phyloP scores from a whole-genome alignment of 2,329 filamentous ascomycete species.

The Xylaria sp. region DNA sequence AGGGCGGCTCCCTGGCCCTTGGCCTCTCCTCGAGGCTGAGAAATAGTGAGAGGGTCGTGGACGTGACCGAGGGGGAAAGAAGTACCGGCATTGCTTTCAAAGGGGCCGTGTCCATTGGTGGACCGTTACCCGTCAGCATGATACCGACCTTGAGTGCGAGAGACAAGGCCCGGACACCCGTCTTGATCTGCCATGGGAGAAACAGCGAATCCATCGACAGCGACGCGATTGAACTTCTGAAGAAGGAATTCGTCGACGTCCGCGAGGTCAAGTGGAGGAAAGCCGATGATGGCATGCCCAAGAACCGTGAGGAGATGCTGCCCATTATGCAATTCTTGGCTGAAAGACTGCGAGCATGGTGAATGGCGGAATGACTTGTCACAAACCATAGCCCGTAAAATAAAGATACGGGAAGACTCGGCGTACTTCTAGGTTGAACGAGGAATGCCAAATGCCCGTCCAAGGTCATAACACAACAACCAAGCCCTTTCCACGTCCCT shows the following conservation, averaged over 20 bases:
- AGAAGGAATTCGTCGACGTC: slow-evolving; percentile 72
- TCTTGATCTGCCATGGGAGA: slow-evolving; percentile 69
- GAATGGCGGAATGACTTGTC: slow-evolving; percentile 2
- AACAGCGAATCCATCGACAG: slow-evolving; percentile 61
- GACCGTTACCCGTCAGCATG: slow-evolving; percentile 64
- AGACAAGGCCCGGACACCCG: slow-evolving; percentile 69
- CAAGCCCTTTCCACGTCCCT: background rate
- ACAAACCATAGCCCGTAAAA: background rate
- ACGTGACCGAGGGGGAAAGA: slow-evolving; percentile 41
- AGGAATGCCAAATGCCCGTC: background rate
- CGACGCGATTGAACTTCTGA: slow-evolving; percentile 70
- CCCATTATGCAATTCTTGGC: slow-evolving; percentile 89
- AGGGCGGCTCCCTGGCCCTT: slow-evolving; percentile 72
- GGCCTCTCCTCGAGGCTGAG: slow-evolving; percentile 61
- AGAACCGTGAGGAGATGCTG: slow-evolving; percentile 82
- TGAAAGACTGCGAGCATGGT: slow-evolving; percentile 62
- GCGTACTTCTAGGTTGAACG: background rate
- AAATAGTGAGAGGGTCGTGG: slow-evolving; percentile 49
- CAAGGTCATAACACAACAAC: too few species aligned
- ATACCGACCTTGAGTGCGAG: slow-evolving; percentile 56
- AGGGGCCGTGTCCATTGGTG: slow-evolving; percentile 72
- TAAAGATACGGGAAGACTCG: background rate
- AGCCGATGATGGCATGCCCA: slow-evolving; percentile 83
- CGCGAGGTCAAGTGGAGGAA: slow-evolving; percentile 76
- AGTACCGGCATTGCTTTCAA: slow-evolving; percentile 51